A percentile compares a stretch with the other conserved stretches of the same genome.
These are phyloP conservation scores for Paecilomyces niveus DNA, from an alignment of 2,329 filamentous ascomycete genomes.

Conservation along the genomic window DNA sequence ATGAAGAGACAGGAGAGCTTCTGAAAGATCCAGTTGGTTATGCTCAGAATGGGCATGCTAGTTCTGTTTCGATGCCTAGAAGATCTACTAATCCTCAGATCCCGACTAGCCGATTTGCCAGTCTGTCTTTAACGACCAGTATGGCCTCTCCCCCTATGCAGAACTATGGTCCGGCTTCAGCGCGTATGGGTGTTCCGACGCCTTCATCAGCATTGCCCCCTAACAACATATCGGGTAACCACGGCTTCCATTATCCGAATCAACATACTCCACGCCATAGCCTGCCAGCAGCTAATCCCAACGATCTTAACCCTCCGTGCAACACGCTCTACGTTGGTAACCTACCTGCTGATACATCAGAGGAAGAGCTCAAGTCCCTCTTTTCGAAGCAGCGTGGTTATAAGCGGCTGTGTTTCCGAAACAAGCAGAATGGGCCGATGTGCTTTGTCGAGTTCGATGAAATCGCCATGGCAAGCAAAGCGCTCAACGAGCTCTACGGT, in stretches of 20 bases:
- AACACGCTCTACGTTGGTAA: constrained; percentile 99
- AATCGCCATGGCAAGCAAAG: constrained; percentile 82
- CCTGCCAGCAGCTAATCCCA: constrained; percentile 83
- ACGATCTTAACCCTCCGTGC: constrained; percentile 94
- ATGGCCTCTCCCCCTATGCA: constrained; percentile 51
- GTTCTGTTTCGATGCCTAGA: constrained; percentile 41
- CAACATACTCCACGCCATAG: constrained; percentile 57
- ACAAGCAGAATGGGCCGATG: constrained; percentile 94
- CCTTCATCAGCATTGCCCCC: constrained; percentile 53
- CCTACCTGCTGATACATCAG: constrained; percentile 81
- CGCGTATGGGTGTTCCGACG: constrained; percentile 43
- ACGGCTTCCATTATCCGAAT: constrained; percentile 50
- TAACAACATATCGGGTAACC: constrained; percentile 41
- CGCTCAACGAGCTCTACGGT: constrained; percentile 83
- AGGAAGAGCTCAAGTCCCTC: constrained; percentile 89
- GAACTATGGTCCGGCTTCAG: constrained; percentile 43
- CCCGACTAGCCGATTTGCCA: constrained; percentile 60
- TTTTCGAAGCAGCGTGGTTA: constrained; percentile 93
- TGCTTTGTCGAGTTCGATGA: constrained; percentile 99
- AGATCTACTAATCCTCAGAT: constrained; percentile 66
- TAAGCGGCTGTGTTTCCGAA: constrained; percentile 89
- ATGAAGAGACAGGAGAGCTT: constrained; percentile 56
- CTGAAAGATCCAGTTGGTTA: constrained; percentile 59
- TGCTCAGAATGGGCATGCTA: constrained; percentile 60
- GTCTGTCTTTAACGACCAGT: constrained; percentile 65